Percentiles rank a stretch among this genome's conserved stretches.
Conservation (phyloP, 2,329 filamentous ascomycete genomes). For the Alternaria ventricosa region DNA sequence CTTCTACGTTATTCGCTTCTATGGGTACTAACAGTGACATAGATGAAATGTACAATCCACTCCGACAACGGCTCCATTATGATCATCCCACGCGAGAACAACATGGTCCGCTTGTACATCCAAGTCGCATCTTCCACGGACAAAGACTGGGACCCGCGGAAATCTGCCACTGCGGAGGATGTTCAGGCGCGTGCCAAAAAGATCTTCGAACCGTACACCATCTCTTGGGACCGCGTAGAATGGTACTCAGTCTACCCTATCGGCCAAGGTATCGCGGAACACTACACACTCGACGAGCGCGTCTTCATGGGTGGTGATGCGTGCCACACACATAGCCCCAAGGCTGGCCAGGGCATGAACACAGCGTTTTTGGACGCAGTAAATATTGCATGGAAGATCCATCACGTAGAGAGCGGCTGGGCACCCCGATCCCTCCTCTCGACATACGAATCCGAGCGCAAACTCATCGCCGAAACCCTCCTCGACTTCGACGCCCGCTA, state of each 20-base stretch:
- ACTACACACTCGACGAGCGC: slow-evolving; percentile 68
- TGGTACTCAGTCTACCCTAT: slow-evolving; percentile 73
- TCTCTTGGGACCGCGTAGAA: slow-evolving; percentile 69
- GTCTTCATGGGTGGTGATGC: slow-evolving; percentile 71
- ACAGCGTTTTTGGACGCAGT: slow-evolving; percentile 70
- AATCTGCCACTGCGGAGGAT: slow-evolving; percentile 65
- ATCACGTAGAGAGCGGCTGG: slow-evolving; percentile 84
- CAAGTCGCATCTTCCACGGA: slow-evolving; percentile 69
- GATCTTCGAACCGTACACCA: slow-evolving; percentile 65
- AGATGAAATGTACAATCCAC: slow-evolving; percentile 73
- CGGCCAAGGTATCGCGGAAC: slow-evolving; percentile 69
- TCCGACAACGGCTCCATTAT: slow-evolving; percentile 69
- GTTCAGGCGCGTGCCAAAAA: slow-evolving; percentile 64
- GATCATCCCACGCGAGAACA: slow-evolving; percentile 64
- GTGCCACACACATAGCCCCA: slow-evolving; percentile 69
- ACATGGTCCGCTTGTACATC: slow-evolving; percentile 63
- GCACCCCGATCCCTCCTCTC: slow-evolving; percentile 75
- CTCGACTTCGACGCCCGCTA: slow-evolving; percentile 89
- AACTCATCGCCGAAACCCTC: slow-evolving; percentile 81
- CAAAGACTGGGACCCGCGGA: slow-evolving; percentile 66
- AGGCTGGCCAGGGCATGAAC: slow-evolving; percentile 70
- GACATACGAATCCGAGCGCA: slow-evolving; percentile 88
- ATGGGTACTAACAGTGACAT: slow-evolving; percentile 10
- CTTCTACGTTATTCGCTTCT: neutral
- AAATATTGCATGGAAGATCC: slow-evolving; percentile 96